phyloP scores from a whole-genome alignment of 2,329 filamentous ascomycete genomes.

The Aureobasidium sp. region DNA sequence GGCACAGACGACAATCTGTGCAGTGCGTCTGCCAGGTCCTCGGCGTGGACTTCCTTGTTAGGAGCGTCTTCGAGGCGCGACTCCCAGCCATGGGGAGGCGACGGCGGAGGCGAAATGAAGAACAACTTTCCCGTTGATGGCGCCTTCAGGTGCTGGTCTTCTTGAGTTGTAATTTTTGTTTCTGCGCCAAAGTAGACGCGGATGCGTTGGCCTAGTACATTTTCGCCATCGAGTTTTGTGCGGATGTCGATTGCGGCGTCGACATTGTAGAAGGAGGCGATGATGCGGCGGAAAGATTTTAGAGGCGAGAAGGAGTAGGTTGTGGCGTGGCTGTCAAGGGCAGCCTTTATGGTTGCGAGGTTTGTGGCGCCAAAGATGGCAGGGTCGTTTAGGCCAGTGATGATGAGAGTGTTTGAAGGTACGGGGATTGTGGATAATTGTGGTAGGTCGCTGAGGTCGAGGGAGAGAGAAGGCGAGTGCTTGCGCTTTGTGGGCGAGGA shows the following conservation, averaged over 20 bases:
- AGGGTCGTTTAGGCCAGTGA: constrained; percentile 67
- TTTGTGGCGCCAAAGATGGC: constrained; percentile 69
- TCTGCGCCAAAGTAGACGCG: constrained; percentile 54
- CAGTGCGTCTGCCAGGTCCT: constrained; percentile 50
- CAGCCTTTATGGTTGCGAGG: constrained; percentile 62
- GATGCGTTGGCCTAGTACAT: constrained; percentile 59
- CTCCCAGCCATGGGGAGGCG: constrained; percentile 57
- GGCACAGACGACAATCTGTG: constrained; percentile 32
- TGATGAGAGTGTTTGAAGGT: constrained; percentile 74
- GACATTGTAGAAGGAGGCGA: constrained; percentile 66
- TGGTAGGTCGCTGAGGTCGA: constrained; percentile 67
- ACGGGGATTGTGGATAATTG: constrained; percentile 61
- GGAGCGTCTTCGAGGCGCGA: constrained; percentile 54
- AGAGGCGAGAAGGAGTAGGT: constrained; percentile 73
- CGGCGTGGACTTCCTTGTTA: constrained; percentile 56
- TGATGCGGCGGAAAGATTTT: constrained; percentile 73
- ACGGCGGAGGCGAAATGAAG: constrained; percentile 57
- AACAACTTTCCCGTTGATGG: constrained; percentile 54
- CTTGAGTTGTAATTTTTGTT: constrained; percentile 37
- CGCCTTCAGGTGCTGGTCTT: constrained; percentile 40
- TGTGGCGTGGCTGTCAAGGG: constrained; percentile 59
- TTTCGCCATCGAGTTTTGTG: constrained; percentile 64
- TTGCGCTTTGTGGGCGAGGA: constrained; percentile 15
- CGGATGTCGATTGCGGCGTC: constrained; percentile 63
- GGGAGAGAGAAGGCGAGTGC: constrained; percentile 46